Conservation (phyloP, 2,329 filamentous ascomycete species). For the Periconia digitata region DNA sequence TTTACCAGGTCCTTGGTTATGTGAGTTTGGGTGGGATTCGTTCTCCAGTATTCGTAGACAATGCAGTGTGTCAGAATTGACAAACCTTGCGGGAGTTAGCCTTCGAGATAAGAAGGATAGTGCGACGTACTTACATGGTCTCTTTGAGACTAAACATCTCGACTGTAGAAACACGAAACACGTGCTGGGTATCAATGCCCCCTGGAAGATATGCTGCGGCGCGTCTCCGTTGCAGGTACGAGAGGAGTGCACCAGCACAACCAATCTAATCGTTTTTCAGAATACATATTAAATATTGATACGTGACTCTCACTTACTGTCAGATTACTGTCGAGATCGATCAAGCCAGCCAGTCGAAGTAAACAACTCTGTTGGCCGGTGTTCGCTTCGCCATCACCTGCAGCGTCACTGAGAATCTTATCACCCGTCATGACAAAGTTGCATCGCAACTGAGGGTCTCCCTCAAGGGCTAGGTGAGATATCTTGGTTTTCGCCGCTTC, state of each 20-base stretch:
- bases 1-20: slow-evolving; percentile 69
- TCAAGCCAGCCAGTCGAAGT: slow-evolving; percentile 67
- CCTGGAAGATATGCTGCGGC: slow-evolving; percentile 64
- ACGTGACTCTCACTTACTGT: slow-evolving; percentile 60
- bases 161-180: slow-evolving; percentile 64
- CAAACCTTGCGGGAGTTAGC: slow-evolving; percentile 61
- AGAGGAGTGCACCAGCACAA: slow-evolving; percentile 85
- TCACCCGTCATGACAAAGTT: slow-evolving; percentile 66
- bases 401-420: slow-evolving; percentile 33
- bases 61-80: slow-evolving; percentile 76
- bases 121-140: slow-evolving; percentile 54
- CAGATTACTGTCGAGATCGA: slow-evolving; percentile 73
- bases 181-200: slow-evolving; percentile 54
- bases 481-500: slow-evolving; percentile 68
- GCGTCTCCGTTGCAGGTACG: slow-evolving; percentile 71
- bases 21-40: slow-evolving; percentile 79
- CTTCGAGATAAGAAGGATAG: slow-evolving; percentile 40
- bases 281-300: background rate
- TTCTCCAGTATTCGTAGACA: slow-evolving; percentile 84
- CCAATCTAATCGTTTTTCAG: slow-evolving; percentile 58
- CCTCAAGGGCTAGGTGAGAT: slow-evolving; percentile 57
- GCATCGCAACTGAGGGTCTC: slow-evolving; percentile 50
- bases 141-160: slow-evolving; percentile 73
- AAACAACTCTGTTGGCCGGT: slow-evolving; percentile 64
- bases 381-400: slow-evolving; percentile 49